A percentile compares a stretch with the other conserved stretches of the same genome.
Evolutionary conservation across 2,329 filamentous ascomycete species (phyloP).

Genomic region (Botrytis cinerea): DNA sequence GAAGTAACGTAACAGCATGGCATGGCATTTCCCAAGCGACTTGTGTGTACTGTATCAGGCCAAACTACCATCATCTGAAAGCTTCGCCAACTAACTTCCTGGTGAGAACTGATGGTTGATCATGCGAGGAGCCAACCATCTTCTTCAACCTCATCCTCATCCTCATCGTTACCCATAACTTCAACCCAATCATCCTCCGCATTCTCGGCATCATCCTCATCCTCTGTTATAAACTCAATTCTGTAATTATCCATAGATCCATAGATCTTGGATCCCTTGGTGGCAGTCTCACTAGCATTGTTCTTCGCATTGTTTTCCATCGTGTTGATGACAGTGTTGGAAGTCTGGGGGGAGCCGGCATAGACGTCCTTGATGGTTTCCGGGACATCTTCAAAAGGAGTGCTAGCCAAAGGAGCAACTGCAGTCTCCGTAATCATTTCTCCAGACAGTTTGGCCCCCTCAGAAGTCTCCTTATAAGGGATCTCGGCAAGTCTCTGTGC

Average conservation of each 20-base stretch:
- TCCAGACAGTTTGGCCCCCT: neutral
- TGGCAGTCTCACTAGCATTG: rapidly evolving
- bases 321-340: neutral
- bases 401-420: too few species aligned
- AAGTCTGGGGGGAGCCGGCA: neutral
- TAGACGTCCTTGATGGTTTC: neutral
- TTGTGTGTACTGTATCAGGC: rapidly evolving
- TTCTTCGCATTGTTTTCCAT: neutral
- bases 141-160: neutral
- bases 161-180: neutral
- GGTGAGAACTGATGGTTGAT: neutral
- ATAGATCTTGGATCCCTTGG: neutral
- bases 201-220: neutral
- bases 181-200: neutral
- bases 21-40: neutral
- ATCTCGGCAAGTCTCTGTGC: too few species aligned
- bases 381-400: neutral
- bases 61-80: neutral
- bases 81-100: rapidly evolving
- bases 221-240: neutral
- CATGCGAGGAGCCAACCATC: neutral
- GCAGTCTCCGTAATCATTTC: neutral
- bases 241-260: neutral
- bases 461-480: neutral
- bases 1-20: neutral